Evolutionary conservation across 2,329 filamentous ascomycete species (phyloP), one percentile per base, ranked within the genome.

Genomic region (Calonectria leucothoes): DNA sequence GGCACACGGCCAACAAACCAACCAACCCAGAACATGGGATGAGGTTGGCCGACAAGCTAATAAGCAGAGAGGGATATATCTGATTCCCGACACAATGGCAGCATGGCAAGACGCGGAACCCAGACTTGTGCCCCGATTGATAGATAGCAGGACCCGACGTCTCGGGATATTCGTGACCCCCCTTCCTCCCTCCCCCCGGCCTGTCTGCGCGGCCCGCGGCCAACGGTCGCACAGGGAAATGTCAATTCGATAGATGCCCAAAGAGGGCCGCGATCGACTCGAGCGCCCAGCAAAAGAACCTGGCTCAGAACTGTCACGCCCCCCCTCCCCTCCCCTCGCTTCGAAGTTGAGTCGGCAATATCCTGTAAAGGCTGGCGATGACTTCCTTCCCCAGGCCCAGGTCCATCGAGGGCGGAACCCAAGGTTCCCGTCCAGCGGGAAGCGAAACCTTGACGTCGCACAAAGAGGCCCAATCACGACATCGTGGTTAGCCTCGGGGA

Each of bases 381-480:
- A 59, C n/a, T n/a, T 51, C 48, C 11, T 52, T 55, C 57, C 61
- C 61, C 37, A 61, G 48, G 31, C 27, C 61, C 25, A 23, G 63
- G 45, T 45, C 42, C 61, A 49, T 66, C 31, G 59, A 27, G 39
- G n/a, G 51, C 66, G 39, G 59, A 70, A 70, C 72, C 71, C 51
- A 59, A 68, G 48, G 48, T 63, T 68, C 66, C 55, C 71, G 63
- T 33, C 64, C 55, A 39, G 48, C 59, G 31, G 71, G 51, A 59
- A 57, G 42, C 31, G 33, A 45, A 63, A 68, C 59, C 49, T 73
- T 63, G 71, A 45, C 25, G 72, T 66, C 71, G n/a, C 37, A 17
- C 15, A 68, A 68, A 71, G 52, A 66, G n/a, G 59, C 35, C 73
- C 77, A 77, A 78, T 76, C 71, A 72, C 66, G 33, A 74, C 67